These are phyloP conservation scores for Terfezia claveryi DNA, from an alignment of 495 filamentous ascomycete genomes.

Conservation along the genomic window DNA sequence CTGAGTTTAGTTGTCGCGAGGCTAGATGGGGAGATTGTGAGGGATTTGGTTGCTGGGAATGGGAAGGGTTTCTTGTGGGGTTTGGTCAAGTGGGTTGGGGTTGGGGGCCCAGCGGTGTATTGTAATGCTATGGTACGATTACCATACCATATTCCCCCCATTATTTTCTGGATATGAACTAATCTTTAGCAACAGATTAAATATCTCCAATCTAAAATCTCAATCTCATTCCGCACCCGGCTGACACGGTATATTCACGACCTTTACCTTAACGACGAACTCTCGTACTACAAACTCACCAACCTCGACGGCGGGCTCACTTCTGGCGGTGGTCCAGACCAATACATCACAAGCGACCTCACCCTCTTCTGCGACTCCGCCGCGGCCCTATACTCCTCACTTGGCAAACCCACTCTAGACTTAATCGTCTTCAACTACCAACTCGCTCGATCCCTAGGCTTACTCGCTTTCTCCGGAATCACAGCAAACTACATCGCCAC, in stretches of 20 bases:
- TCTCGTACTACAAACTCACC: slow-evolving; percentile 87
- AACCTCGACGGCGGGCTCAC: slow-evolving; percentile 77
- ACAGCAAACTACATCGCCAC: slow-evolving; percentile 81
- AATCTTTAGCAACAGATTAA: slow-evolving; percentile 40
- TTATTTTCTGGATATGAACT: background rate
- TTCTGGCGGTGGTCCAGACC: slow-evolving; percentile 62
- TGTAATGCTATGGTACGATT: slow-evolving; percentile 18
- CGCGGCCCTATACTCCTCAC: slow-evolving; percentile 80
- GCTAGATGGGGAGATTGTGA: slow-evolving; percentile 86
- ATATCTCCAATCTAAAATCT: slow-evolving; percentile 91
- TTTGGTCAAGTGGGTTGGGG: slow-evolving; percentile 60
- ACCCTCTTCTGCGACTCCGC: slow-evolving; percentile 84
- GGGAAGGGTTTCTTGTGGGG: slow-evolving; percentile 74
- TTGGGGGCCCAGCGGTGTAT: slow-evolving; percentile 28
- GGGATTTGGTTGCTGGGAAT: slow-evolving; percentile 87
- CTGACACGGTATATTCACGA: slow-evolving; percentile 96
- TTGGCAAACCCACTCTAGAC: slow-evolving; percentile 91
- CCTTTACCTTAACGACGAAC: slow-evolving; percentile 76
- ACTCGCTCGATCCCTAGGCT: slow-evolving; percentile 76
- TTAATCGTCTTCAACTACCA: slow-evolving; percentile 95
- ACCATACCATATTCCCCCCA: background rate
- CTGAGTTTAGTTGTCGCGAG: slow-evolving; percentile 80
- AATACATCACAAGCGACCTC: slow-evolving; percentile 94
- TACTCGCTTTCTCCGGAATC: slow-evolving; percentile 66
- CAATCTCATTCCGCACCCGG: slow-evolving; percentile 91